These are phyloP conservation scores for Fusarium setosum DNA, from an alignment of 2,329 filamentous ascomycete genomes.

Conservation along the genomic window DNA sequence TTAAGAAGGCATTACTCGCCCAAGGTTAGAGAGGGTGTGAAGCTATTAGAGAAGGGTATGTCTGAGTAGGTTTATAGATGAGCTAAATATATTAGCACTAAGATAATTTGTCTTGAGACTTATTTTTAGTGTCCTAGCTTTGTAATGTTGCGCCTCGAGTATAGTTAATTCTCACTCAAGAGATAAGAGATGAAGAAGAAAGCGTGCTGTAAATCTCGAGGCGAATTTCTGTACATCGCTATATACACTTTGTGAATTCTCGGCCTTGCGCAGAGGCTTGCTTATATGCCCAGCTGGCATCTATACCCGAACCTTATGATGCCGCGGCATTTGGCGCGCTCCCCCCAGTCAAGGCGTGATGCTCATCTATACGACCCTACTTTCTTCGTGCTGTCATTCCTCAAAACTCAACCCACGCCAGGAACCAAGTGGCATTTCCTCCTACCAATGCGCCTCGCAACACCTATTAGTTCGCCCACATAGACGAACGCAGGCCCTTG, in stretches of 20 bases:
- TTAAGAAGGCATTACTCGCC: conserved; percentile 88
- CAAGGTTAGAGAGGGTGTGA: conserved; percentile 81
- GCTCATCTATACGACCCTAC: neutral
- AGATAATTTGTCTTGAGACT: neutral
- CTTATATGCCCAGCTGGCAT: neutral
- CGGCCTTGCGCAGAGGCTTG: neutral
- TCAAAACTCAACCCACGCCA: neutral
- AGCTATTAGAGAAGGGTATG: conserved; percentile 75
- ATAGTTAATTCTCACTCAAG: neutral
- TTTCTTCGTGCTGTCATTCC: neutral
- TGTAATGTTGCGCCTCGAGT: neutral
- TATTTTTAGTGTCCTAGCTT: neutral
- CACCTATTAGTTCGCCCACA: conserved; percentile 31
- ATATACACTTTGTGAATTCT: conserved; percentile 1
- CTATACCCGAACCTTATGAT: neutral
- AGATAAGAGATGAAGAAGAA: neutral
- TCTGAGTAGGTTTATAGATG: conserved; percentile 41
- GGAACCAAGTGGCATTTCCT: too few relatives aligned
- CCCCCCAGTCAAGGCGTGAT: neutral
- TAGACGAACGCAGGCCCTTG: conserved; percentile 31
- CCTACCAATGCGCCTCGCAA: neutral
- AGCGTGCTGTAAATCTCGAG: neutral
- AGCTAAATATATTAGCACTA: neutral
- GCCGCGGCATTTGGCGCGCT: neutral
- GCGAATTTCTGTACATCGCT: conserved; percentile 2